Evolutionary conservation across 768 basidiomycete species (phyloP).

Genomic region (Phlegmacium glaucopus): DNA sequence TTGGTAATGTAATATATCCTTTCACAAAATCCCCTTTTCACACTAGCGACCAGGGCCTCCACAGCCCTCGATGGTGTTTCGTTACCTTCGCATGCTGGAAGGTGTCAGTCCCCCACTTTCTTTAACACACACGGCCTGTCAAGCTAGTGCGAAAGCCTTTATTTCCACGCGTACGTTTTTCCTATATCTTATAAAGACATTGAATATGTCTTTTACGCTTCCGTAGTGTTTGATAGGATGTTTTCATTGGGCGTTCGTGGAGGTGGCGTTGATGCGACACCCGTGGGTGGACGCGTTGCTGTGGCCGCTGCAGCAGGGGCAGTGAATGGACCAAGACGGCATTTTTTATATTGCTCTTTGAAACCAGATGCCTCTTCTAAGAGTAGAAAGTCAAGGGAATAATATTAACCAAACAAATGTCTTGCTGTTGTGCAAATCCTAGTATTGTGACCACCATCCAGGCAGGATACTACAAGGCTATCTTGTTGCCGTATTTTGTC

Average conservation of each 20-base stretch:
- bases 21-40: background rate
- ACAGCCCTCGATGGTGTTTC: constrained; percentile 90
- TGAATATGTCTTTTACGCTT: constrained; percentile 2
- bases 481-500: background rate
- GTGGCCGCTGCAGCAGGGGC: constrained; percentile 62
- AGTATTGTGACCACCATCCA: background rate
- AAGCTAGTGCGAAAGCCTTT: constrained; percentile 86
- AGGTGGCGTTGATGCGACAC: constrained; percentile 62
- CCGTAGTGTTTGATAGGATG: constrained; percentile 83
- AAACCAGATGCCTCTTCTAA: constrained; percentile 57
- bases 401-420: background rate
- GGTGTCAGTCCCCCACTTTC: constrained; percentile 86
- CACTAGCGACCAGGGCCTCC: constrained; percentile 55
- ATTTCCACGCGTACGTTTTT: constrained; percentile 68
- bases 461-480: too few relatives aligned
- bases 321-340: constrained; percentile 69
- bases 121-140: constrained; percentile 84
- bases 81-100: constrained; percentile 87
- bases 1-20: constrained; percentile 46
- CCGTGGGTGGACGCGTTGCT: constrained; percentile 59
- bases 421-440: background rate
- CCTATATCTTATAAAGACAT: constrained; percentile 1
- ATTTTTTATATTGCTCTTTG: constrained; percentile 80
- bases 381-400: constrained; percentile 25
- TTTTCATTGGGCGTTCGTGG: constrained; percentile 83